These are phyloP conservation scores for Neofusicoccum umdonicola DNA, from an alignment of 2,329 filamentous ascomycete genomes.

Conservation along the genomic window DNA sequence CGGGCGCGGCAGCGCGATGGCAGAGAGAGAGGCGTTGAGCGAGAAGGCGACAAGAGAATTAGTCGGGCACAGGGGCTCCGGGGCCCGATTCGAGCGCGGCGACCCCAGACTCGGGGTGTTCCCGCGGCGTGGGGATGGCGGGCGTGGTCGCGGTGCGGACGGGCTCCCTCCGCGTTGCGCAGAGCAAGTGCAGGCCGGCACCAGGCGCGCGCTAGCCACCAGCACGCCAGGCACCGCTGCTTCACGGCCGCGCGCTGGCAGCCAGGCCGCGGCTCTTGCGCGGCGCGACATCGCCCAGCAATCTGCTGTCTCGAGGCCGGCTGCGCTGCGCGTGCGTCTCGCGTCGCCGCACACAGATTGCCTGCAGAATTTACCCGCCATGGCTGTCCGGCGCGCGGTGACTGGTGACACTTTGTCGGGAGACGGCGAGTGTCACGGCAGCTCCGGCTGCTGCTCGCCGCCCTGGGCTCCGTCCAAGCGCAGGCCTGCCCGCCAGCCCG, in stretches of 20 bases:
- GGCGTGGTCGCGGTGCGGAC: neutral
- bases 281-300: neutral
- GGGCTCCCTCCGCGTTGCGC: neutral
- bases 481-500: neutral
- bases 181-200: neutral
- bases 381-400: neutral
- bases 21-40: too few relatives aligned
- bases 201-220: neutral
- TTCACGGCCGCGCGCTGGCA: neutral
- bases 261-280: neutral
- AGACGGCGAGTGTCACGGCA: neutral
- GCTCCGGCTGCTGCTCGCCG: neutral
- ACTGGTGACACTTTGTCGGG: neutral
- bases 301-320: neutral
- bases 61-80: neutral
- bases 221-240: neutral
- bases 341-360: neutral
- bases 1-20: too few relatives aligned
- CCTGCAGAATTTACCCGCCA: neutral
- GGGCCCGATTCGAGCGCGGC: neutral
- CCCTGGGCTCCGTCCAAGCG: neutral
- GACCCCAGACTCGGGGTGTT: conserved; percentile 2
- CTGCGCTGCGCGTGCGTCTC: neutral
- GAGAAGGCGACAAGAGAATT: neutral
- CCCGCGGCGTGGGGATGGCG: neutral